Evolutionary conservation across 2,329 filamentous ascomycete genomes (phyloP), one percentile per base, ranked within the genome.

Genomic region (Botrytis fragariae): DNA sequence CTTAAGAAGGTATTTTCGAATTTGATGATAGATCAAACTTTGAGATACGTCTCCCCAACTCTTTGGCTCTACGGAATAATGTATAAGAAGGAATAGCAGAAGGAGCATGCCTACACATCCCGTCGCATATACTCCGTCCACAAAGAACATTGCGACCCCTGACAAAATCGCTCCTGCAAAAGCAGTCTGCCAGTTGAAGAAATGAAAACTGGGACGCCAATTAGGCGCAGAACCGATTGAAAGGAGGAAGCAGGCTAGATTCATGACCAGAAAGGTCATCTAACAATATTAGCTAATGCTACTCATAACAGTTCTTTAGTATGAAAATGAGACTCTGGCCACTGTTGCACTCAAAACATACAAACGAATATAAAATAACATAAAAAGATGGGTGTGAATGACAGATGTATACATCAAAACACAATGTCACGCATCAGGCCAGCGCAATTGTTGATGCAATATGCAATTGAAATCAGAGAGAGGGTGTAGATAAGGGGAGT

Each of bases 221-320:
- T 97, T 97, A 6, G 94, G 94, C 0, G 94, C 94, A 0, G 94
- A 95, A 1, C 93, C 92, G 73, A 97, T 91, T 81, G 95, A 95
- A 72, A 97, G 86, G 1, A 97, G 84, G 78, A 97, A 97, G 77
- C 93, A 97, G 10, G 94, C 94, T 14, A 97, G 83, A 76, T 97
- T 97, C 82, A 93, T 96, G 59, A 95, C 92, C 69, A 97, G 88
- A 79, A 97, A 97, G 0, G 94, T 97, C 91, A 97, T 95, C 86
- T 89, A 79, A 20, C 10, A 44, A 45, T 45, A 25, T 72, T 69
- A 72, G 71, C 42, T 12, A 60, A 69, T 57, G 35, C n/a, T 57
- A 59, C 35, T 18, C 9, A 69, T 69, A 44, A 69, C 6, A 39
- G 14, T 39, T 42, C 9, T 32, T 59, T 29, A 14, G 18, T 48